Evolutionary conservation across 2,329 filamentous ascomycete genomes (phyloP), one percentile per base, ranked within the genome.

Genomic region (Phoma sp.): DNA sequence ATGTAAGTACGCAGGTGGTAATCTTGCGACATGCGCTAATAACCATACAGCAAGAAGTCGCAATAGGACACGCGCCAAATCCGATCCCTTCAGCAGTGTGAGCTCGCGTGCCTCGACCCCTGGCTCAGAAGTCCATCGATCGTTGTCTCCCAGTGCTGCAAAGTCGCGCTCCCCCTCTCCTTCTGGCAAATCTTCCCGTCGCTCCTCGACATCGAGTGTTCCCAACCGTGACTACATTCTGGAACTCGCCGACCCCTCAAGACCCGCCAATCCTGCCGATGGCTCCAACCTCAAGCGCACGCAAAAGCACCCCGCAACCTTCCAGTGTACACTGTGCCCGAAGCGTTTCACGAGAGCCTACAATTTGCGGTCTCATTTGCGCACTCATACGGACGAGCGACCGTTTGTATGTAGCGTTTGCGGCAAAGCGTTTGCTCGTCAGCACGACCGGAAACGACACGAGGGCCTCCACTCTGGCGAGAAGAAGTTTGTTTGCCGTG

Each of bases 401-500:
- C 95, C 95, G 0, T 99, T 98, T 70, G 94, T 98, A 2, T 99
- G 95, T 72, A 97, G 91, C 0, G 92, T 98, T 8, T 99, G 95
- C 66, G 91, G 92, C 47, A 99, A 99, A 76, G 95, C 95, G 0
- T 99, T 99, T 77, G 95, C 95, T 6, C 89, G 95, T 24, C 95
- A 99, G 72, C 95, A 99, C 72, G 95, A 99, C 74, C 89, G 95
- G 40, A 99, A 99, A 77, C 89, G 95, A 35, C 95, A 99, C 76
- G 95, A 99, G 78, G 93, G 94, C 35, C 80, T 99, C 37, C 95
- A 99, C 71, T 96, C 91, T 0, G 95, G 95, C 37, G 95, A 99
- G 79, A 99, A 98, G 85, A 98, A 96, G 72, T 99, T 98, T 73
- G 91, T 98, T 7, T 99, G 95, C 78, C 92, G 92, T 64, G 95